phyloP scores from a whole-genome alignment of 2,329 filamentous ascomycete genomes.

The Dactylellina cionopaga region DNA sequence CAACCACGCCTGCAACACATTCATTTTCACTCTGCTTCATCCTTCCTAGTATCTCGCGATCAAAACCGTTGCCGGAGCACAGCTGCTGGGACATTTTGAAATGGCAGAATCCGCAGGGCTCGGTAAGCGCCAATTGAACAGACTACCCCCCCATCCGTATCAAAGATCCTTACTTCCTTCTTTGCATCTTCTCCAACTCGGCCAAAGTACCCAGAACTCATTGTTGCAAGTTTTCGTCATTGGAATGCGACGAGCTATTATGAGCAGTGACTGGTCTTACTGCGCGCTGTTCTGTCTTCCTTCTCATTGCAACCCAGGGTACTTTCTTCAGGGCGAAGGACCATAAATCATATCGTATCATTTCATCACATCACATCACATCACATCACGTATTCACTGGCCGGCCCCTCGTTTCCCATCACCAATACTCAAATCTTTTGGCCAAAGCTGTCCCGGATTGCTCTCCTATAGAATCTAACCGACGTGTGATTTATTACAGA shows the following conservation, averaged over 20 bases:
- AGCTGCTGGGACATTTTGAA: conserved; percentile 25
- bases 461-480: conserved; percentile 10
- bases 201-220: neutral
- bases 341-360: too few relatives aligned
- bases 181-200: neutral
- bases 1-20: conserved; percentile 47
- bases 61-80: conserved; percentile 28
- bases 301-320: too few relatives aligned
- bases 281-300: too few relatives aligned
- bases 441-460: too few relatives aligned
- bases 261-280: too few relatives aligned
- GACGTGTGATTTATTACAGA: conserved; percentile 1
- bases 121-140: conserved; percentile 32
- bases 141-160: neutral
- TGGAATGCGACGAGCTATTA: conserved; percentile 5
- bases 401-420: too few relatives aligned
- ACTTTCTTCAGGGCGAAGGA: too few relatives aligned
- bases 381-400: too few relatives aligned
- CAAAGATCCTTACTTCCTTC: neutral
- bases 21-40: conserved; percentile 13
- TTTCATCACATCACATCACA: too few relatives aligned
- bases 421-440: too few relatives aligned
- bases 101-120: conserved; percentile 46
- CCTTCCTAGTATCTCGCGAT: conserved; percentile 26
- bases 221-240: too few relatives aligned